These are phyloP conservation scores for Cornus suecica DNA, from an alignment of 148 eudicot genomes.

Conservation along the genomic window DNA sequence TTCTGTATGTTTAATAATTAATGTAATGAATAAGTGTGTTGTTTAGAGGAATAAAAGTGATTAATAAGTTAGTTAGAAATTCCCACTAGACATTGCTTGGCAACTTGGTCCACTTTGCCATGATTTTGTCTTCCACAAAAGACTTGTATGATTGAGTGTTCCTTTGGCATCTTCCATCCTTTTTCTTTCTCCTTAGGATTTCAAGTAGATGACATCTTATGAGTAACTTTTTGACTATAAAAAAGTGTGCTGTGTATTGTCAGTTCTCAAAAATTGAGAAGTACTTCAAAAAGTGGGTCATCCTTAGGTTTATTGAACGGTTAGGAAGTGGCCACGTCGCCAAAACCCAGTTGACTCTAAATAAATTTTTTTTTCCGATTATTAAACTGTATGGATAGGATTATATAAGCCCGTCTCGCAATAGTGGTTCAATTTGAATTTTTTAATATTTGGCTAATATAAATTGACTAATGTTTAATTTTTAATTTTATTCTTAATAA, in stretches of 20 bases:
- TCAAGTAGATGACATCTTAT: background rate
- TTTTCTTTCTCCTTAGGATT: background rate
- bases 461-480: no score
- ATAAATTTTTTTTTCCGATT: background rate
- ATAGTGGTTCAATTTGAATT: no score
- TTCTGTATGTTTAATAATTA: background rate
- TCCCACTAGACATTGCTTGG: background rate
- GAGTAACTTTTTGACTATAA: background rate
- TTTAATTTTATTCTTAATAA: no score
- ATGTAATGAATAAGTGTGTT: background rate
- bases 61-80: background rate
- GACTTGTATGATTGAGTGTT: slow-evolving; percentile 1
- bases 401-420: no score
- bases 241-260: background rate
- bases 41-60: background rate
- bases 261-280: background rate
- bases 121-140: slow-evolving; percentile 15
- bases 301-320: background rate
- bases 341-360: background rate
- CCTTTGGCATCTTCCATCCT: background rate
- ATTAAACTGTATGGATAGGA: no score
- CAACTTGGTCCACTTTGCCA: background rate
- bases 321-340: background rate
- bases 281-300: background rate
- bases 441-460: no score